Base-by-base conservation (phyloP, 2,329 filamentous ascomycete species). In the Xylariaceae sp. region DNA sequence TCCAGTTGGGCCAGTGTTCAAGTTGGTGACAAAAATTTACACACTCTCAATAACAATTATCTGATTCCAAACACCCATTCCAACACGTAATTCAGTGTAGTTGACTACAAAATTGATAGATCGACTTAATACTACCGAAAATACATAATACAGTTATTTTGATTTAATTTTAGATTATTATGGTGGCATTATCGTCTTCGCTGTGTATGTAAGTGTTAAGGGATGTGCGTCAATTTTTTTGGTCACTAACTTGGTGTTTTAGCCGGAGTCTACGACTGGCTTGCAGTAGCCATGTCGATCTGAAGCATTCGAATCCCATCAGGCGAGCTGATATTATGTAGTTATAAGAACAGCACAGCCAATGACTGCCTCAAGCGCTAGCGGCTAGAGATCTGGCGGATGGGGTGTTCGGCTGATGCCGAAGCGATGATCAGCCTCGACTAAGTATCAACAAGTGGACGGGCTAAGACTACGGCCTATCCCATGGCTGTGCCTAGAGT, bases 361-460 rank as follows among this genome's bases (percentile, higher is more conserved):
- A 53, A 44, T 29, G 24, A 17, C 48, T 19, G 16, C 40, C 43
- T 26, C 43, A 23, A 51, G 28, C 26, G 31, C 24, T 39, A 57
- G 46, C 12, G 40, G 39, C 50, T 45, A 62, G 59, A 60, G 60
- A 61, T 64, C 40, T 56, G 46, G 40, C 26, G 17, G 50, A 50
- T 48, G 48, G 34, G 33, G 16, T 23, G 36, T 21, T 59, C 45
- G 39, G 49, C 55, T 56, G 55, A 47, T 31, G 62, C 64, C 64
- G 65, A 65, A 64, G 64, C 31, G 29, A 59, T 50, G 56, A 62
- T 62, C 62, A 66, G 63, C 61, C 63, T 62, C 47, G 53, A 61
- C 36, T 50, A 33, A 29, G 43, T 12, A 40, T 44, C 36, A 36
- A 52, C 46, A 44, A 48, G 34, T 26, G 29, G n/a, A n/a, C n/a